phyloP scores from a whole-genome alignment of 2,329 filamentous ascomycete species.

The Hysterium pulicare region DNA sequence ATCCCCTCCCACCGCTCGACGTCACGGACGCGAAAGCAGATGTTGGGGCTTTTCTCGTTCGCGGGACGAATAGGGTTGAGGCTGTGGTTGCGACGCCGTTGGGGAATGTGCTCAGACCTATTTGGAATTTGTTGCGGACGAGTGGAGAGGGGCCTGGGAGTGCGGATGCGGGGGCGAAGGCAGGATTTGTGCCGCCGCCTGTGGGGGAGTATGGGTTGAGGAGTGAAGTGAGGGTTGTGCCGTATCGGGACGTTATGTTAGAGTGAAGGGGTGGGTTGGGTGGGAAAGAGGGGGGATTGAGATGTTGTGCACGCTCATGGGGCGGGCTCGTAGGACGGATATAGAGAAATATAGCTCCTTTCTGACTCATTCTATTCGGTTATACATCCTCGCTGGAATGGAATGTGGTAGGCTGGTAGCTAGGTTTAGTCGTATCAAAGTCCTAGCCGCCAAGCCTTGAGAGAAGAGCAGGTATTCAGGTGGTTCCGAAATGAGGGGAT shows the following conservation, averaged over 20 bases:
- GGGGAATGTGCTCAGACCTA: conserved; percentile 20
- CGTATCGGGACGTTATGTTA: not conserved
- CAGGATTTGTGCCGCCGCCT: conserved; percentile 8
- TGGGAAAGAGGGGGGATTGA: too few relatives aligned
- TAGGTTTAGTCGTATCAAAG: too few relatives aligned
- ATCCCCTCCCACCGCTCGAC: conserved; percentile 29
- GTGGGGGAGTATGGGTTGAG: conserved; percentile 12
- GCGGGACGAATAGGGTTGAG: conserved; percentile 24
- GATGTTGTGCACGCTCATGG: too few relatives aligned
- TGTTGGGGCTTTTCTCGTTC: conserved; percentile 17
- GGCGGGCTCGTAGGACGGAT: too few relatives aligned
- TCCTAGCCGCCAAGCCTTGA: too few relatives aligned
- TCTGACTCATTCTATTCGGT: too few relatives aligned
- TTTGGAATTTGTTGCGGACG: conserved; percentile 9
- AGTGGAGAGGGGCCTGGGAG: conserved; percentile 11
- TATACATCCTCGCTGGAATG: too few relatives aligned
- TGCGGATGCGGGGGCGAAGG: conserved; percentile 8
- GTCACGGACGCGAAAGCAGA: conserved; percentile 22
- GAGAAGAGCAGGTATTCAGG: too few relatives aligned
- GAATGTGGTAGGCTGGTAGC: too few relatives aligned
- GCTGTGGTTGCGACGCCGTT: conserved; percentile 30
- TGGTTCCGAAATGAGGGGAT: too few relatives aligned
- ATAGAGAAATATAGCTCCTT: too few relatives aligned
- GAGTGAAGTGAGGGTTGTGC: conserved; percentile 2
- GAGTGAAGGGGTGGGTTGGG: not conserved